phyloP scores from a whole-genome alignment of 192 early-diverging fungal genomes.

The Backusella macrospora region DNA sequence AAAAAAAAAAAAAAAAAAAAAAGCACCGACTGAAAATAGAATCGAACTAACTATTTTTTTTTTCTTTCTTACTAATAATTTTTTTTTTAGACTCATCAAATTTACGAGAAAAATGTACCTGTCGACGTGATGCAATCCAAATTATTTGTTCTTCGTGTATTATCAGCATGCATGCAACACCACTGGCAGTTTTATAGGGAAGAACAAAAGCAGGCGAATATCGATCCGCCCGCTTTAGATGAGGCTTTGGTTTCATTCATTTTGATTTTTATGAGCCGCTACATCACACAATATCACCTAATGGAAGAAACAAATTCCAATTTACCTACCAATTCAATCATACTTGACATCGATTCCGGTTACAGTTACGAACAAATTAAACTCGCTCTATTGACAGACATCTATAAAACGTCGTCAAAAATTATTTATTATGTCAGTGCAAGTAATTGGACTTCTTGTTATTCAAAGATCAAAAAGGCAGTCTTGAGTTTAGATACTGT shows the following conservation, averaged over 20 bases:
- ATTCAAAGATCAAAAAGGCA: slow-evolving; percentile 58
- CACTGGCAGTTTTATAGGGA: slow-evolving; percentile 75
- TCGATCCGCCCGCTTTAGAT: slow-evolving; percentile 74
- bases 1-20: background rate
- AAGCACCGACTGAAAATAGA: background rate
- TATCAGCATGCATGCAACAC: slow-evolving; percentile 82
- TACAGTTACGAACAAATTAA: slow-evolving; percentile 34
- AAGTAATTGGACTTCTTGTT: slow-evolving; percentile 84
- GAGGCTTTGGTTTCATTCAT: slow-evolving; percentile 51
- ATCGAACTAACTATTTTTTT: background rate
- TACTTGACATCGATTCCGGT: background rate
- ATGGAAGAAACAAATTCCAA: slow-evolving; percentile 26
- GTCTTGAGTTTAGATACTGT: slow-evolving; percentile 21
- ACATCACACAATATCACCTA: slow-evolving; percentile 24
- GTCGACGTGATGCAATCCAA: slow-evolving; percentile 76
- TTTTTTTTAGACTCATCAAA: slow-evolving; percentile 22
- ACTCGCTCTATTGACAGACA: slow-evolving; percentile 55
- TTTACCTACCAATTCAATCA: background rate
- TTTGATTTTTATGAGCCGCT: slow-evolving; percentile 24
- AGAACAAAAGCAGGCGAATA: background rate
- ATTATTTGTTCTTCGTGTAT: slow-evolving; percentile 76
- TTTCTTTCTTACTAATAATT: slow-evolving; percentile 1
- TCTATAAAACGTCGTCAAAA: slow-evolving; percentile 77
- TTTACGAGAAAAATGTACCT: slow-evolving; percentile 52
- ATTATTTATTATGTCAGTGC: slow-evolving; percentile 87